Evolutionary conservation across 352 stramenopile species (phyloP), one percentile per base, ranked within the genome.

Genomic region (Pythium dissimile): DNA sequence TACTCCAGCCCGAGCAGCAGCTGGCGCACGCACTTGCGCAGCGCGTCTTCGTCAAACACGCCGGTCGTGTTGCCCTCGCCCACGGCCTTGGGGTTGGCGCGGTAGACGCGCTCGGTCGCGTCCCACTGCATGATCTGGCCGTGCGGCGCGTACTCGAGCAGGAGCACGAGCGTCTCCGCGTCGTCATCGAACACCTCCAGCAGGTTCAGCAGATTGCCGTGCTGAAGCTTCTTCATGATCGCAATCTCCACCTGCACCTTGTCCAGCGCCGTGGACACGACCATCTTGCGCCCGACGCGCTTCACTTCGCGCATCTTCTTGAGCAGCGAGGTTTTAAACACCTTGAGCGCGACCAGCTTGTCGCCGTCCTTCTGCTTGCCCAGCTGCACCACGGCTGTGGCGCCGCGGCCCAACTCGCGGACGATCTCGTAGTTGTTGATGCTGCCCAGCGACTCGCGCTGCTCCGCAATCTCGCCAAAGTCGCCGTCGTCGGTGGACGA

Each of bases 211-310:
- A 94, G 57, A 59, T 94, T 83, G 24, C 53, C 64, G 61, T 94
- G 84, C 51, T 81, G 62, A 27, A 94, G 67, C 55, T 94, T 94
- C 70, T 94, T 94, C 84, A 94, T 94, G 65, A 94, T 94, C 37
- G 84, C 82, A 44, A 94, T 94, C 54, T 94, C 84, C 41, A 92
- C 54, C 62, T 94, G 84, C 51, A 94, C 84, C 53, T 94, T 94
- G 59, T 94, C 84, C 24, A 94, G 65, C 30, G 80, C 84, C 30
- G 82, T 94, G 24, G 84, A 94, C 47, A 94, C 82, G 28, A 94
- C 79, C 84, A 94, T 94, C 50, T 72, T 68, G 26, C 83, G 62
- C 0, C 84, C 84, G 30, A 92, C 82, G 44, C 84, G 82, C 65
- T 89, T 92, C 35, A 94, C 75, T 34, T 94, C 84, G 42, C 84